Evolutionary conservation across 2,329 filamentous ascomycete genomes (phyloP).

Genomic region (Hyphodiscus sp.): DNA sequence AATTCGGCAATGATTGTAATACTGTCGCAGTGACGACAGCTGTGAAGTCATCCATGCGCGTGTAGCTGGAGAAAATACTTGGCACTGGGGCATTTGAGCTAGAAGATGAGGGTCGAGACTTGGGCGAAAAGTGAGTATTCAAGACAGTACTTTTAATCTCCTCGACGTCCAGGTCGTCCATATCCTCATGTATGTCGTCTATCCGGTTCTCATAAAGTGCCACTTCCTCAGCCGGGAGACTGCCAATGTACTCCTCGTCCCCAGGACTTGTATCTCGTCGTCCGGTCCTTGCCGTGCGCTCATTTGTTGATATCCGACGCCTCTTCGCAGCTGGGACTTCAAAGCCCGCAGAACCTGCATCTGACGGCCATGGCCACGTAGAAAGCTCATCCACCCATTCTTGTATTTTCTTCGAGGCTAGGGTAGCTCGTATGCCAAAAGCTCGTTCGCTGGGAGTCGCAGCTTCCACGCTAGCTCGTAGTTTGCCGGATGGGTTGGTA

Average conservation of each 20-base stretch:
- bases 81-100: constrained; percentile 37
- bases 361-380: constrained; percentile 50
- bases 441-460: constrained; percentile 61
- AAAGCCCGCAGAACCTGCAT: constrained; percentile 47
- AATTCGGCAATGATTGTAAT: constrained; percentile 76
- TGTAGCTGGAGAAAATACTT: constrained; percentile 47
- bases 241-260: constrained; percentile 42
- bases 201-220: constrained; percentile 64
- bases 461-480: constrained; percentile 54
- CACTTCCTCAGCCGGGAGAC: constrained; percentile 59
- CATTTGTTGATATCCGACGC: constrained; percentile 26
- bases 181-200: constrained; percentile 62
- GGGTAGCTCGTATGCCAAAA: constrained; percentile 63
- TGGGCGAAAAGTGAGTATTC: constrained; percentile 66
- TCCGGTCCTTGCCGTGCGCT: constrained; percentile 6
- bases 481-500: constrained; percentile 42
- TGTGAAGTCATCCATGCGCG: constrained; percentile 79
- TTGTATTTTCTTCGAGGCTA: constrained; percentile 64
- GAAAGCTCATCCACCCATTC: constrained; percentile 69
- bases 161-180: constrained; percentile 69
- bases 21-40: constrained; percentile 88
- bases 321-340: constrained; percentile 39
- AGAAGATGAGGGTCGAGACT: constrained; percentile 46
- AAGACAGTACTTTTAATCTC: constrained; percentile 86
- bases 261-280: background rate